These are phyloP conservation scores for Neonectria faginata DNA, from an alignment of 2,329 filamentous ascomycete genomes.

Conservation along the genomic window DNA sequence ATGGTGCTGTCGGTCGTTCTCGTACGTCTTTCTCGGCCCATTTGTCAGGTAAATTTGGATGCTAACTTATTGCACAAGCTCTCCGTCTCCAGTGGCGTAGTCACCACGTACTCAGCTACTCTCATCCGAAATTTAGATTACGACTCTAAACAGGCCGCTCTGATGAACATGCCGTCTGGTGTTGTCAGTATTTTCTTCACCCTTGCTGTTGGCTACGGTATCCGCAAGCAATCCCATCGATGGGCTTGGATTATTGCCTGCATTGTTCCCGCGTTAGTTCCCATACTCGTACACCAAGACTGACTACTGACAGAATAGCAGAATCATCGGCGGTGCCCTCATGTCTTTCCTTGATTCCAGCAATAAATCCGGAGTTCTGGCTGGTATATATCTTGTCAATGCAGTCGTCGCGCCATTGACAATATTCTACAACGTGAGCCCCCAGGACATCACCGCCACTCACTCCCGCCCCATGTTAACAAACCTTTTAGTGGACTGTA, in stretches of 20 bases:
- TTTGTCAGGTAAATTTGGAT: background rate
- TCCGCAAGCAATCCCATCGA: conserved; percentile 60
- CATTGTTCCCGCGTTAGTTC: conserved; percentile 59
- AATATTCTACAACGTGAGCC: conserved; percentile 58
- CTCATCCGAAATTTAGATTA: conserved; percentile 63
- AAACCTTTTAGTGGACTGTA: conserved; percentile 55
- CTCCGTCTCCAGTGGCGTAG: conserved; percentile 64
- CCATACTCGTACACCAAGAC: too few relatives aligned
- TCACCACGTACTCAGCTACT: conserved; percentile 67
- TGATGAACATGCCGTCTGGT: conserved; percentile 68
- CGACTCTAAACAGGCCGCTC: conserved; percentile 56
- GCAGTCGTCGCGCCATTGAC: conserved; percentile 59
- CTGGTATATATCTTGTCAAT: conserved; percentile 64
- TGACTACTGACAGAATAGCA: conserved; percentile 29
- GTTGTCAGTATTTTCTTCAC: conserved; percentile 65
- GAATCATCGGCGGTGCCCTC: conserved; percentile 61
- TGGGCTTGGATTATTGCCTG: conserved; percentile 63
- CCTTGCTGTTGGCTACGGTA: conserved; percentile 60
- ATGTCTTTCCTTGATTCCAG: conserved; percentile 64
- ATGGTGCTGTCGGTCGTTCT: conserved; percentile 61
- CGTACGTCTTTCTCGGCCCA: conserved; percentile 47
- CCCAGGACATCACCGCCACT: fast-evolving
- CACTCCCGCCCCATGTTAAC: too few relatives aligned
- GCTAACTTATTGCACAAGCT: conserved; percentile 44
- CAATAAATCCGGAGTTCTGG: conserved; percentile 60